phyloP scores from a whole-genome alignment of 129 eudicot species.

The Escallonia rubra region DNA sequence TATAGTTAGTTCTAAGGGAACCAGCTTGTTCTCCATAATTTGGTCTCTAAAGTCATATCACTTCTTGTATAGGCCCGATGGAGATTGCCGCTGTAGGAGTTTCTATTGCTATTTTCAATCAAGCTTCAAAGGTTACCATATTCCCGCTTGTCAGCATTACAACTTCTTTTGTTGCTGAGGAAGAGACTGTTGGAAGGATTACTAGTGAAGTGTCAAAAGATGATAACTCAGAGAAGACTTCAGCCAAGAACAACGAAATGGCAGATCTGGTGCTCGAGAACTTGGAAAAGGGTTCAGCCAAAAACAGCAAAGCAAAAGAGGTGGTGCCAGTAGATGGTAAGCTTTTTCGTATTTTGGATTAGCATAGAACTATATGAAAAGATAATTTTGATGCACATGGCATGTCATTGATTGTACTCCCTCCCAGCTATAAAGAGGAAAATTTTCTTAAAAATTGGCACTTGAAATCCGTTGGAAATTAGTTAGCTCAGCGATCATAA shows the following conservation, averaged over 20 bases:
- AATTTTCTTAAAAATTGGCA: too few species aligned
- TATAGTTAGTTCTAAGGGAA: neutral
- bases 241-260: constrained; percentile 11
- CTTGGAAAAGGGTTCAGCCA: constrained; percentile 24
- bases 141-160: constrained; percentile 93
- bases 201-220: constrained; percentile 14
- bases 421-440: too few species aligned
- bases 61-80: constrained; percentile 46
- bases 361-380: too few species aligned
- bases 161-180: constrained; percentile 95
- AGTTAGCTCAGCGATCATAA: neutral
- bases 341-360: neutral
- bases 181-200: constrained; percentile 54
- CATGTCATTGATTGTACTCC: too few species aligned
- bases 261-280: constrained; percentile 26
- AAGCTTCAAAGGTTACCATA: constrained; percentile 83
- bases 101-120: constrained; percentile 81
- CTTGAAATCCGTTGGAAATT: neutral
- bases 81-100: constrained; percentile 95
- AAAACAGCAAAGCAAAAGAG: constrained; percentile 9
- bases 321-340: constrained; percentile 21
- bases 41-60: neutral
- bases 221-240: constrained; percentile 27
- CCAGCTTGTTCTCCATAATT: neutral
- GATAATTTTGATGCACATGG: too few species aligned